phyloP scores from a whole-genome alignment of 768 basidiomycete genomes.

The Lentinula guzmanii region DNA sequence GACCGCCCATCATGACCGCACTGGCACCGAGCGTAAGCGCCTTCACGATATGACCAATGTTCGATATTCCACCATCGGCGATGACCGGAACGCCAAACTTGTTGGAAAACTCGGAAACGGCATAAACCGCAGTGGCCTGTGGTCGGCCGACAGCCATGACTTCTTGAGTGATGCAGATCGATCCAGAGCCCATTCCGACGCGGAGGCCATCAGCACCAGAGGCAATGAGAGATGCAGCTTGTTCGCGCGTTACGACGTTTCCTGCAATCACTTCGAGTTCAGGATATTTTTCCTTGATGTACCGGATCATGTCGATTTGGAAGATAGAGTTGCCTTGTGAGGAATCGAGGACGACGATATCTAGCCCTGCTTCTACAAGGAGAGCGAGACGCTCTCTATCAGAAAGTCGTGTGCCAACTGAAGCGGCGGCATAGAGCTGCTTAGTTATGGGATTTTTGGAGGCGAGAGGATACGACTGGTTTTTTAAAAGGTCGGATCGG shows the following conservation, averaged over 20 bases:
- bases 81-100: constrained; percentile 95
- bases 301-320: constrained; percentile 91
- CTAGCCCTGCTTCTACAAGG: constrained; percentile 90
- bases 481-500: constrained; percentile 95
- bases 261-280: constrained; percentile 91
- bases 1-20: constrained; percentile 98
- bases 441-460: constrained; percentile 88
- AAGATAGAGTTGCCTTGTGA: constrained; percentile 94
- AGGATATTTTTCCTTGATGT: constrained; percentile 86
- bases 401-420: constrained; percentile 86
- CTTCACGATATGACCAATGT: constrained; percentile 97
- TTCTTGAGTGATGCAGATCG: constrained; percentile 99
- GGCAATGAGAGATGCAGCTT: constrained; percentile 88
- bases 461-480: constrained; percentile 93
- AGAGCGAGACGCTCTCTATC: constrained; percentile 82
- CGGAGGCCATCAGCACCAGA: constrained; percentile 96
- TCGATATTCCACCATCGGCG: constrained; percentile 92
- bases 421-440: constrained; percentile 94
- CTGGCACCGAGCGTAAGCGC: constrained; percentile 90
- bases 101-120: constrained; percentile 88
- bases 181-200: constrained; percentile 97
- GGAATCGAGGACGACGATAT: constrained; percentile 92
- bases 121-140: constrained; percentile 97
- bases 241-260: constrained; percentile 97
- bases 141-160: constrained; percentile 99